phyloP scores from a whole-genome alignment of 2,329 filamentous ascomycete genomes.

The Colletotrichum paranaense region DNA sequence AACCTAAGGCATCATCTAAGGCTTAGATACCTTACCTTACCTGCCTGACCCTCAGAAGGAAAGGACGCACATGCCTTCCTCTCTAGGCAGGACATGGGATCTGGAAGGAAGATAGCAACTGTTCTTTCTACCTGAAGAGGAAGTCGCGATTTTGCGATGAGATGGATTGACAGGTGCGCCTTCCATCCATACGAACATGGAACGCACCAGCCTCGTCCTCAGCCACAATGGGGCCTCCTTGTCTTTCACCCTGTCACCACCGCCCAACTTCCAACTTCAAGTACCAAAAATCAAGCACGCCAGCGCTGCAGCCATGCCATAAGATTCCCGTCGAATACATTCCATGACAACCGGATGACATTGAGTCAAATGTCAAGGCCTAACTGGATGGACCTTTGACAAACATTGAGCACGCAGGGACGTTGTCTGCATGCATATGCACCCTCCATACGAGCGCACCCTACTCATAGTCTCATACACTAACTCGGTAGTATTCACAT shows the following conservation, averaged over 20 bases:
- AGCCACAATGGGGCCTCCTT: not conserved
- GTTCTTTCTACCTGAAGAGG: not conserved
- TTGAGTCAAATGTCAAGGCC: not conserved
- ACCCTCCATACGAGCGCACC: not conserved
- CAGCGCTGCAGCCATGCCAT: not conserved
- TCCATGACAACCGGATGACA: not conserved
- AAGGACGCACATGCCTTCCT: not conserved
- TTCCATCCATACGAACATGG: too few species aligned
- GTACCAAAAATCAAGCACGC: not conserved
- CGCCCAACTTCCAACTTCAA: not conserved
- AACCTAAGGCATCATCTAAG: too few species aligned
- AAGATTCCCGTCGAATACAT: not conserved
- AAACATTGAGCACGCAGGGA: not conserved
- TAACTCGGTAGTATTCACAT: not conserved
- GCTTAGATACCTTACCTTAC: too few species aligned
- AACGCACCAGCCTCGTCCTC: not conserved
- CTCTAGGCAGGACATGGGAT: too few species aligned
- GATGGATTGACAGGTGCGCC: too few species aligned
- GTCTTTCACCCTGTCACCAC: too few species aligned
- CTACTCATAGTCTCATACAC: not conserved
- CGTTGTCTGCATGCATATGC: conserved; percentile 2
- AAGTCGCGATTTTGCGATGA: not conserved
- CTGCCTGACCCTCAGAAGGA: too few species aligned
- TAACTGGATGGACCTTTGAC: not conserved
- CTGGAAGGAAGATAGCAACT: not conserved